phyloP scores from a whole-genome alignment of 2,329 filamentous ascomycete species.

The Bertia moriformis region DNA sequence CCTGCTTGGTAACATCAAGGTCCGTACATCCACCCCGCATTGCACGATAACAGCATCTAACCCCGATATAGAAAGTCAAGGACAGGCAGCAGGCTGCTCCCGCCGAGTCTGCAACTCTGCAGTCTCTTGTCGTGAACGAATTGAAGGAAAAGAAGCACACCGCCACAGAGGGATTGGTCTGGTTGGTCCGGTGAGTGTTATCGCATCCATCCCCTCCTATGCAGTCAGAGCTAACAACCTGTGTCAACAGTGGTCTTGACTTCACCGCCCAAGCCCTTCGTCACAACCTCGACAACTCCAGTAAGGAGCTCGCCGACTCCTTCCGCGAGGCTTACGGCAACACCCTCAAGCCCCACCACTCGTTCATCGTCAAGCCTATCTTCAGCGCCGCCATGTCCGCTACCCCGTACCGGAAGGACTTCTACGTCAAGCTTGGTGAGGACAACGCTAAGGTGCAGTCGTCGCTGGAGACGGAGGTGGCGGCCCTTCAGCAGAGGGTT shows the following conservation, averaged over 20 bases:
- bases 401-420: conserved; percentile 83
- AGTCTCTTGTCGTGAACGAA: conserved; percentile 75
- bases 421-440: conserved; percentile 73
- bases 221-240: neutral
- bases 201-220: conserved; percentile 3
- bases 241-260: conserved; percentile 61
- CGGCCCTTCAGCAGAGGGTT: conserved; percentile 64
- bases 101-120: conserved; percentile 66
- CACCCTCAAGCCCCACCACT: conserved; percentile 86
- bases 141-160: conserved; percentile 77
- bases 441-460: conserved; percentile 45
- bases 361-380: conserved; percentile 75
- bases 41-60: neutral
- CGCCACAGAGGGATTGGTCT: conserved; percentile 79
- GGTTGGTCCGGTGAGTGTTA: conserved; percentile 65
- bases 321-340: conserved; percentile 74
- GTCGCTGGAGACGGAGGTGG: conserved; percentile 59
- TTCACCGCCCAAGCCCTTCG: conserved; percentile 79
- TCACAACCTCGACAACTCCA: conserved; percentile 54
- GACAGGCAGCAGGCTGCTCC: conserved; percentile 69
- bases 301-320: conserved; percentile 67
- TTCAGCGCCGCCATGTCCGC: conserved; percentile 89
- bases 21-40: conserved; percentile 19
- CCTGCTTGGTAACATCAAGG: conserved; percentile 82
- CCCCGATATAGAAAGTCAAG: conserved; percentile 62